Evolutionary conservation across 1,139 yeast genomes (phyloP).

Genomic region (Geotrichum citri-aurantii): DNA sequence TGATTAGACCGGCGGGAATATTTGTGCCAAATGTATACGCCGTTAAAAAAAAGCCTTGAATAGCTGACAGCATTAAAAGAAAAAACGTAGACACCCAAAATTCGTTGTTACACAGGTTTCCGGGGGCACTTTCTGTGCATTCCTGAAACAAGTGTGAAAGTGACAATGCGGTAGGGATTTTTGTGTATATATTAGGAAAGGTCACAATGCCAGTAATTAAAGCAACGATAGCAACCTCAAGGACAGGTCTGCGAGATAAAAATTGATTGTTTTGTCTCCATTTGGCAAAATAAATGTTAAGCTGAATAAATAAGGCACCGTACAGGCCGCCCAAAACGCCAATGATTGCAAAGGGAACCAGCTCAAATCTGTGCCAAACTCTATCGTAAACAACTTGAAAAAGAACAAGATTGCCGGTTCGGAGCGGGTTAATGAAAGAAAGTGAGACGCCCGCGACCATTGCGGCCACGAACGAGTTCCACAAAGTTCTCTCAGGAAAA

Average conservation of each 20-base stretch:
- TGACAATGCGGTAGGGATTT: slow-evolving; percentile 52
- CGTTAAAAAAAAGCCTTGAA: slow-evolving; percentile 53
- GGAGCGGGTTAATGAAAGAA: slow-evolving; percentile 56
- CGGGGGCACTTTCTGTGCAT: slow-evolving; percentile 39
- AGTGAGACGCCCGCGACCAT: slow-evolving; percentile 65
- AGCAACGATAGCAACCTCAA: slow-evolving; percentile 49
- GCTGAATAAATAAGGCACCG: slow-evolving; percentile 50
- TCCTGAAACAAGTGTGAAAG: slow-evolving; percentile 58
- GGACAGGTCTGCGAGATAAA: slow-evolving; percentile 27
- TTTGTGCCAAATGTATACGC: slow-evolving; percentile 60
- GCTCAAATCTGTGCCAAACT: slow-evolving; percentile 67
- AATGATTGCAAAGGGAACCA: slow-evolving; percentile 58
- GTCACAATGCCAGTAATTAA: slow-evolving; percentile 49
- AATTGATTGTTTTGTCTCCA: slow-evolving; percentile 30
- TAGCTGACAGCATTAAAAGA: slow-evolving; percentile 42
- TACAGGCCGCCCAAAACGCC: slow-evolving; percentile 66
- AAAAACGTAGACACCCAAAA: slow-evolving; percentile 29
- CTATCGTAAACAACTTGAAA: slow-evolving; percentile 64
- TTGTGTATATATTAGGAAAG: slow-evolving; percentile 51
- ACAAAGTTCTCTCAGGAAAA: slow-evolving; percentile 60
- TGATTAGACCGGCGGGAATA: slow-evolving; percentile 69
- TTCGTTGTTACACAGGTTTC: slow-evolving; percentile 37
- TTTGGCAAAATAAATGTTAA: slow-evolving; percentile 45
- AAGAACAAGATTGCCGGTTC: slow-evolving; percentile 51
- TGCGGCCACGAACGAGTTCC: slow-evolving; percentile 78